These are phyloP conservation scores for Karstenula rhodostoma DNA, from an alignment of 2,329 filamentous ascomycete species.

Conservation along the genomic window DNA sequence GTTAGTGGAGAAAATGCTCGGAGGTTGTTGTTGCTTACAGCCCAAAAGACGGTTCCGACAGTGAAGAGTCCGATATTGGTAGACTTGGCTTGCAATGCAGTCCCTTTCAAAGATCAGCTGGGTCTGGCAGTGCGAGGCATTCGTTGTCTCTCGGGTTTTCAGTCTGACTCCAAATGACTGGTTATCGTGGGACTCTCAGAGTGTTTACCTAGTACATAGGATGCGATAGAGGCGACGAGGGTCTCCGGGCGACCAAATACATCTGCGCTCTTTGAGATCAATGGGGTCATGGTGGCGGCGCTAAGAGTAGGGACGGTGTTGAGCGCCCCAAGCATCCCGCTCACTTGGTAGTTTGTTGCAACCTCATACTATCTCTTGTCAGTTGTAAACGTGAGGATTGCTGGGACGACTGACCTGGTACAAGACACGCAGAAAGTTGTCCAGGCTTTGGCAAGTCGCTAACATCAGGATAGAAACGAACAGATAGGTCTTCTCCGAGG, in stretches of 20 bases:
- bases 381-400: neutral
- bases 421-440: constrained; percentile 8
- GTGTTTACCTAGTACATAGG: neutral
- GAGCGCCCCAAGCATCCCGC: neutral
- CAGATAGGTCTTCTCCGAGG: neutral
- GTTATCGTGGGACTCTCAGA: neutral
- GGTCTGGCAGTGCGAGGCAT: neutral
- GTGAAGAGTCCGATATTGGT: neutral
- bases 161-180: neutral
- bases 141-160: no score
- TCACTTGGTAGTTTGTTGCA: neutral
- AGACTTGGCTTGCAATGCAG: neutral
- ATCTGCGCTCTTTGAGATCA: constrained; percentile 10
- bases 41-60: neutral
- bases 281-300: constrained; percentile 1
- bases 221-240: neutral
- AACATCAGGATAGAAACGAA: neutral
- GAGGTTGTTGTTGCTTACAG: neutral
- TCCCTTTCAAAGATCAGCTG: neutral
- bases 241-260: constrained; percentile 2
- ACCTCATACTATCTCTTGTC: neutral
- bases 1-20: neutral
- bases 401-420: neutral
- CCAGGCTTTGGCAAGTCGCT: constrained; percentile 3
- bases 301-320: neutral